These are phyloP conservation scores for Trichocladium antarcticum DNA, from an alignment of 495 filamentous ascomycete species.

Conservation along the genomic window DNA sequence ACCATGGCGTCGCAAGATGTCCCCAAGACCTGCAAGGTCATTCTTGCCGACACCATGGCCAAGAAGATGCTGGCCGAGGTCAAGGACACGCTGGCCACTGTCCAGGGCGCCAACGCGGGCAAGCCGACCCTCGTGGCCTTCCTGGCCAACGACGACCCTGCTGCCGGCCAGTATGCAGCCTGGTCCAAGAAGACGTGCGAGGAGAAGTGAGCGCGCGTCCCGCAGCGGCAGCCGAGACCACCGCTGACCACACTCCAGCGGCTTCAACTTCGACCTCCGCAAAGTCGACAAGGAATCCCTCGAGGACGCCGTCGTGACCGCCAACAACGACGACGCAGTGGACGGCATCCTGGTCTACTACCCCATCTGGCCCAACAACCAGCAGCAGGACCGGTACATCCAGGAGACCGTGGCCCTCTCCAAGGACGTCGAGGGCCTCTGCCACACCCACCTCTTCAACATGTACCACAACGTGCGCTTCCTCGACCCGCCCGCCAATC, in stretches of 20 bases:
- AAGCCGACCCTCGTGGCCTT: conserved; percentile 79
- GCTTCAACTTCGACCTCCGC: conserved; percentile 77
- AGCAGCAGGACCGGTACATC: conserved; percentile 78
- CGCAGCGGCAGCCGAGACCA: background rate
- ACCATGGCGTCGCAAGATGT: conserved; percentile 35
- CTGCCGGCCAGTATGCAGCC: conserved; percentile 84
- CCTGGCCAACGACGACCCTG: conserved; percentile 82
- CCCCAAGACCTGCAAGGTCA: conserved; percentile 73
- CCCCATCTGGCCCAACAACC: conserved; percentile 71
- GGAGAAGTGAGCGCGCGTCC: conserved; percentile 62
- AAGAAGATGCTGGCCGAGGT: conserved; percentile 71
- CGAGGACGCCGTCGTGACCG: conserved; percentile 71
- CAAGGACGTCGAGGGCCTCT: conserved; percentile 95
- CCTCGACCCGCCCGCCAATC: conserved; percentile 63
- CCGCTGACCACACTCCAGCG: conserved; percentile 42
- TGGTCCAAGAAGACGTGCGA: conserved; percentile 92
- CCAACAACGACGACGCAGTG: conserved; percentile 65
- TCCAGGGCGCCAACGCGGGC: conserved; percentile 38
- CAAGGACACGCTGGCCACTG: conserved; percentile 51
- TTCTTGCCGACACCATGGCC: conserved; percentile 74
- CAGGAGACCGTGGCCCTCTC: conserved; percentile 82
- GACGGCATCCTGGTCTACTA: conserved; percentile 98
- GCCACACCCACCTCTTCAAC: conserved; percentile 91
- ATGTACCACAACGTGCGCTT: conserved; percentile 98
- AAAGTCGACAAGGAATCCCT: conserved; percentile 74